These are phyloP conservation scores for Syzygium aromaticum DNA, from an alignment of 345 rosid genomes.

Conservation along the genomic window DNA sequence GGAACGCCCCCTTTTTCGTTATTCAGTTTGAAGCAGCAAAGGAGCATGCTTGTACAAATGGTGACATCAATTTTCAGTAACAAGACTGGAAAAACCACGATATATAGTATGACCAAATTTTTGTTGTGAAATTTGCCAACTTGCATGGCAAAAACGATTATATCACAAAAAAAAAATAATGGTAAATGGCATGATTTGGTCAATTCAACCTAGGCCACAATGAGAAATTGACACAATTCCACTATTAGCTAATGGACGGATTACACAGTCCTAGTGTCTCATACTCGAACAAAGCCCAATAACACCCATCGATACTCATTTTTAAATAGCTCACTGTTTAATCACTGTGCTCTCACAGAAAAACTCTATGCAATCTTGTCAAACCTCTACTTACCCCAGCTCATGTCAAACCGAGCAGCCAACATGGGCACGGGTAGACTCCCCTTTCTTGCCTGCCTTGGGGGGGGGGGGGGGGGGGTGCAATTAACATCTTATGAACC, in stretches of 20 bases:
- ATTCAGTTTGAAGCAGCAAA: neutral
- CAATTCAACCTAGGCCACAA: neutral
- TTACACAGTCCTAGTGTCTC: neutral
- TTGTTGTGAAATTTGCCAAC: neutral
- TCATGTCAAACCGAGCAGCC: neutral
- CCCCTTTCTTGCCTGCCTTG: neutral
- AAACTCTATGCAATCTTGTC: neutral
- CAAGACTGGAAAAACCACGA: neutral
- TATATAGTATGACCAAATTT: neutral
- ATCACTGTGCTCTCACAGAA: neutral
- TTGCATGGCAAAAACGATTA: neutral
- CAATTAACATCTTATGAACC: neutral
- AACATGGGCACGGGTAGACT: neutral
- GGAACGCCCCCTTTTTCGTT: neutral
- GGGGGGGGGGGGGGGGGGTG: neutral
- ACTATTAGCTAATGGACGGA: neutral
- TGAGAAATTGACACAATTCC: neutral
- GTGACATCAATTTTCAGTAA: neutral
- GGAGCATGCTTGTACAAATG: neutral
- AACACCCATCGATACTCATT: neutral
- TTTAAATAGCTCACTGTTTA: neutral
- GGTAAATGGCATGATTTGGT: neutral
- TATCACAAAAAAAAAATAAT: neutral
- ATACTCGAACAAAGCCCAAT: neutral
- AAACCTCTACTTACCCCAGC: neutral